Evolutionary conservation across 768 basidiomycete genomes (phyloP).

Genomic region (Agaricus bisporus): DNA sequence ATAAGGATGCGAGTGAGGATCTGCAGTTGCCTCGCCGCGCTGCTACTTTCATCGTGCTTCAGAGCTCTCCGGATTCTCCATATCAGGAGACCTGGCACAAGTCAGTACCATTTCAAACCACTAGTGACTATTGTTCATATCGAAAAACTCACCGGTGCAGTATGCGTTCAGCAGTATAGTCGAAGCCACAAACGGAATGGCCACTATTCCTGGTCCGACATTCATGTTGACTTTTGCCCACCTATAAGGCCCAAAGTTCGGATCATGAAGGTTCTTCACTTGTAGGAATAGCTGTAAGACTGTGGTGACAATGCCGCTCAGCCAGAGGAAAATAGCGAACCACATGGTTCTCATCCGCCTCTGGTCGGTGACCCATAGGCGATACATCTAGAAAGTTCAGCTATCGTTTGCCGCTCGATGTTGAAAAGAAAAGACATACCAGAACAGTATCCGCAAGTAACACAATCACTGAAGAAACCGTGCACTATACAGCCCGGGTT

Average conservation of each 20-base stretch:
- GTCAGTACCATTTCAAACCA: too few relatives aligned
- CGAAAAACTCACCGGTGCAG: background rate
- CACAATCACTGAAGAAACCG: background rate
- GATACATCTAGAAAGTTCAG: constrained; percentile 2
- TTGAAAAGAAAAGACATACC: background rate
- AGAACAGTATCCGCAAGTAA: background rate
- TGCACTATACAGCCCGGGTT: background rate
- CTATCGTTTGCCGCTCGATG: background rate
- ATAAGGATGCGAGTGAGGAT: constrained; percentile 1
- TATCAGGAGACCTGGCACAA: background rate
- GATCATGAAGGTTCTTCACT: background rate
- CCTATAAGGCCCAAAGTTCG: constrained; percentile 1
- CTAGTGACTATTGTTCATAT: background rate
- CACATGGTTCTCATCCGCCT: background rate
- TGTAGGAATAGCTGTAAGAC: constrained; percentile 3
- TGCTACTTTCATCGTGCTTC: background rate
- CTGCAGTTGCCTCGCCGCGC: background rate
- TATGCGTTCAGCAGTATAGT: constrained; percentile 10
- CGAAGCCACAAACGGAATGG: constrained; percentile 9
- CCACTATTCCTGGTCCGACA: constrained; percentile 8
- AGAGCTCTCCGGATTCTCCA: background rate
- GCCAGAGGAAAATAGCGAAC: constrained; percentile 8
- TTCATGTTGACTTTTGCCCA: constrained; percentile 5
- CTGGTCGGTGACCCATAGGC: constrained; percentile 7
- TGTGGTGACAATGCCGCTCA: constrained; percentile 6